Conservation (phyloP, 208 protist genomes). For the Leishmania gerbilli region DNA sequence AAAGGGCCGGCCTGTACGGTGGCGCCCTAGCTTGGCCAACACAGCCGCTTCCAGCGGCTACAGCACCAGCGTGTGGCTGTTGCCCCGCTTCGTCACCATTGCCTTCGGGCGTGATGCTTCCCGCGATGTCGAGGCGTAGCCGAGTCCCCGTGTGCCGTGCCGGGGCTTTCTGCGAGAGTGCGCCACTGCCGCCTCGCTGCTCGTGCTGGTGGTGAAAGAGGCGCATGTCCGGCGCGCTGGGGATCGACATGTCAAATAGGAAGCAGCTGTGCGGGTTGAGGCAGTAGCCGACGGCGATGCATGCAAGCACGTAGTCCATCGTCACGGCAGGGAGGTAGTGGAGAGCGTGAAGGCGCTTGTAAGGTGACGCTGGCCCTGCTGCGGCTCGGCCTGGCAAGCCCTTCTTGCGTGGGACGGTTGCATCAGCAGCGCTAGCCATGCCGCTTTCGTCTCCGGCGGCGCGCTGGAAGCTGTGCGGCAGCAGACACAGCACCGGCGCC, state of each 20-base stretch:
- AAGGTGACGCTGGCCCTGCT: neutral
- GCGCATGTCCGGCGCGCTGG: conserved; percentile 43
- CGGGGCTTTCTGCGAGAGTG: neutral
- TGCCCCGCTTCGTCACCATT: neutral
- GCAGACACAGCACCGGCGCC: conserved; percentile 23
- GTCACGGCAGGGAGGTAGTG: conserved; percentile 32
- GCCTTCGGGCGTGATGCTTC: neutral
- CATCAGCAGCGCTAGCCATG: neutral
- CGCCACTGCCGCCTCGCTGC: neutral
- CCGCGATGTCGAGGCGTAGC: neutral
- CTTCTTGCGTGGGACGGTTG: neutral
- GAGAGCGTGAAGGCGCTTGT: conserved; percentile 8
- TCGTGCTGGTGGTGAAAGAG: conserved; percentile 26
- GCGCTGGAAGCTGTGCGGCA: conserved; percentile 41
- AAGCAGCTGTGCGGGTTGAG: conserved; percentile 61
- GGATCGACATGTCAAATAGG: conserved; percentile 53
- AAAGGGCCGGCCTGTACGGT: conserved; percentile 26
- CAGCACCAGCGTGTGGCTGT: neutral
- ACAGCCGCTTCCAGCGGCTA: neutral
- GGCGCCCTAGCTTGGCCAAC: no score
- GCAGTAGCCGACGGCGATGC: conserved; percentile 44
- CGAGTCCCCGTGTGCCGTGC: neutral
- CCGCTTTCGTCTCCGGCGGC: neutral
- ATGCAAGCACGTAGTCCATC: conserved; percentile 52
- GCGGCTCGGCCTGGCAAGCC: neutral